phyloP scores from a whole-genome alignment of 2,329 filamentous ascomycete species.

The Chrysoporthe cubensis region DNA sequence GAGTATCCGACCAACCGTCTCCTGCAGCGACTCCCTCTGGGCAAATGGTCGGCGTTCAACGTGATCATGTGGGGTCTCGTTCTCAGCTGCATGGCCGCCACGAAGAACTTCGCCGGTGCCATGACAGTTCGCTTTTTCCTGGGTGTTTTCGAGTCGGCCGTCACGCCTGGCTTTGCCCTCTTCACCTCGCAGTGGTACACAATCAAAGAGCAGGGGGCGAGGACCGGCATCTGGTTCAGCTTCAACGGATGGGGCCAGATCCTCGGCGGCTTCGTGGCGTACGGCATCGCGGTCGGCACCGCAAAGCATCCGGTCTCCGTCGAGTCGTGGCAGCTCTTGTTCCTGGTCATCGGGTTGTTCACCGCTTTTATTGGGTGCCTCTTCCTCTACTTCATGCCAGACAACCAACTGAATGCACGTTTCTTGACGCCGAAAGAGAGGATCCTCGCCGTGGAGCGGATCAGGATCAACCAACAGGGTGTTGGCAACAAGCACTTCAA shows the following conservation, averaged over 20 bases:
- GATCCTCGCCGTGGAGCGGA: conserved; percentile 55
- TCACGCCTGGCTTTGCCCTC: conserved; percentile 70
- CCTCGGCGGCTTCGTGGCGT: conserved; percentile 45
- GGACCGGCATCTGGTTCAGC: conserved; percentile 69
- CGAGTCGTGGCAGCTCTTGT: conserved; percentile 68
- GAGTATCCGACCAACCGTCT: conserved; percentile 70
- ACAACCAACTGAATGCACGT: conserved; percentile 45
- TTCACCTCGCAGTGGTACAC: conserved; percentile 76
- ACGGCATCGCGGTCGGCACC: conserved; percentile 55
- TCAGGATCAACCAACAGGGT: conserved; percentile 68
- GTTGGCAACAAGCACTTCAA: conserved; percentile 72
- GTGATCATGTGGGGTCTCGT: conserved; percentile 64
- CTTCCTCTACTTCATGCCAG: conserved; percentile 54
- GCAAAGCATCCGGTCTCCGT: conserved; percentile 45
- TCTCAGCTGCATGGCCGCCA: conserved; percentile 65
- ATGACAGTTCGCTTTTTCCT: conserved; percentile 70
- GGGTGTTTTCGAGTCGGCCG: conserved; percentile 69
- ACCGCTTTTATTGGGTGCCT: conserved; percentile 51
- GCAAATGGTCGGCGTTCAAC: conserved; percentile 68
- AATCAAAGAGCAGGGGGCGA: conserved; percentile 65
- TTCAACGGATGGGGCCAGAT: conserved; percentile 52
- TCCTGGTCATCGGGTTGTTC: conserved; percentile 56
- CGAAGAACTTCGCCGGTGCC: conserved; percentile 62
- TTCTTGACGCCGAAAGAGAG: conserved; percentile 63
- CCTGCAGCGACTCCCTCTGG: conserved; percentile 65